Evolutionary conservation across 2,329 filamentous ascomycete genomes (phyloP), one percentile per base, ranked within the genome.

Genomic region (Coniella vitis): DNA sequence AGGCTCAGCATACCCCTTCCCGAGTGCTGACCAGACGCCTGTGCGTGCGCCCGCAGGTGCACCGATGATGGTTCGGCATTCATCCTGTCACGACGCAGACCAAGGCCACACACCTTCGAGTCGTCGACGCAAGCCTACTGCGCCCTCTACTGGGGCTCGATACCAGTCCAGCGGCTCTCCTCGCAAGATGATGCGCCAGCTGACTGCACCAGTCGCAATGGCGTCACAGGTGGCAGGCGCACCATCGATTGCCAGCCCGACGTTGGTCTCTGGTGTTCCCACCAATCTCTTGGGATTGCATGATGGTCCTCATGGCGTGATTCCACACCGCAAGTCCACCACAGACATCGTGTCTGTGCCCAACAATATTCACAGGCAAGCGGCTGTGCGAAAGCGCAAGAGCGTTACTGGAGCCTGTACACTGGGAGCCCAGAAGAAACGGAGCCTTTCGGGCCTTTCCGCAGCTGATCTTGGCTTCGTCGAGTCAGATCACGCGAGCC

Each of bases 101-200:
- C n/a, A 22, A 12, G 29, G 34, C 32, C 29, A 35, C 10, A 22
- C n/a, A 5, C 19, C 37, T 10, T 73, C 37, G 64, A 66, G 31
- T 29, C 63, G 67, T 25, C 68, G 69, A 29, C 69, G 71, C 12
- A 73, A 73, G 45, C 75, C 76, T 1, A 69, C 72, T 10, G 76
- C 76, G 4, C 76, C 75, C 2, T 78, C 75, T 1, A 75, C 75
- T 1, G 76, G 76, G 3, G 73, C 76, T 14, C 67, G 75, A 17
- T 72, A 78, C 56, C 63, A 66, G 25, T 68, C 63, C 32, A 69
- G 63, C 52, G 60, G 60, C 16, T 68, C 67, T 35, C 66, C 68
- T 29, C 63, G 74, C 56, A 78, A 74, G 61, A 62, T 63, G 40
- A 62, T 63, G 40, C 65, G 66, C 58, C 55, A 59, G 55, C 55